Percentiles rank a stretch among this genome's conserved stretches.
Conservation (phyloP, 2,329 filamentous ascomycete species). For the Bipolaris gigantea region DNA sequence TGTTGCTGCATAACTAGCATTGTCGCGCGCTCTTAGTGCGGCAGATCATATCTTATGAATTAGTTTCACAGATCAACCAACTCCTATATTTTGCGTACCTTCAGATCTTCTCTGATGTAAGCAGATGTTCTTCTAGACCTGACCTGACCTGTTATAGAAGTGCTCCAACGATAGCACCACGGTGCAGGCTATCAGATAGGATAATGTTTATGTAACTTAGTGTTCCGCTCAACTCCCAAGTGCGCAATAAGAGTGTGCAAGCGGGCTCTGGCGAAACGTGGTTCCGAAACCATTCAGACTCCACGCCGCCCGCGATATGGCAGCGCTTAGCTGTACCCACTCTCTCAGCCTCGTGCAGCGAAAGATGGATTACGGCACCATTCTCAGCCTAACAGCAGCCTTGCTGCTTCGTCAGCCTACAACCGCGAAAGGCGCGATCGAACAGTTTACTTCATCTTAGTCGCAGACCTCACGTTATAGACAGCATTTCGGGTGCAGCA, state of each 20-base stretch:
- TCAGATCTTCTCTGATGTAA: no score
- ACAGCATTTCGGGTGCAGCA: conserved; percentile 33
- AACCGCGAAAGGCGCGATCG: conserved; percentile 3
- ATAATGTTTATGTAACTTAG: not conserved
- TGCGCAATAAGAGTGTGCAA: not conserved
- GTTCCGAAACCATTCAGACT: not conserved
- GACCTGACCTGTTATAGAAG: not conserved
- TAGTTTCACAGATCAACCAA: no score
- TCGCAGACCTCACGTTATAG: conserved; percentile 25
- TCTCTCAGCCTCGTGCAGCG: not conserved
- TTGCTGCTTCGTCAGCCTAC: conserved; percentile 11
- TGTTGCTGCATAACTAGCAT: no score
- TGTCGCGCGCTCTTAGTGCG: no score
- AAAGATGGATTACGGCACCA: conserved; percentile 11
- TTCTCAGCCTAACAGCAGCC: conserved; percentile 4
- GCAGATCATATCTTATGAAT: no score
- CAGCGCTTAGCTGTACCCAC: conserved; percentile 12
- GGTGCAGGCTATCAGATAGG: not conserved
- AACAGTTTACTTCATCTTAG: not conserved
- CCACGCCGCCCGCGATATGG: not conserved
- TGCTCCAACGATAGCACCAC: not conserved
- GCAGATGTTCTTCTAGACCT: no score
- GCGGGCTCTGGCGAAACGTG: not conserved
- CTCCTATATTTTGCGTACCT: no score
- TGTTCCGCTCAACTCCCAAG: not conserved